Evolutionary conservation across 768 basidiomycete genomes (phyloP).

Genomic region (Pleurotus pulmonarius): DNA sequence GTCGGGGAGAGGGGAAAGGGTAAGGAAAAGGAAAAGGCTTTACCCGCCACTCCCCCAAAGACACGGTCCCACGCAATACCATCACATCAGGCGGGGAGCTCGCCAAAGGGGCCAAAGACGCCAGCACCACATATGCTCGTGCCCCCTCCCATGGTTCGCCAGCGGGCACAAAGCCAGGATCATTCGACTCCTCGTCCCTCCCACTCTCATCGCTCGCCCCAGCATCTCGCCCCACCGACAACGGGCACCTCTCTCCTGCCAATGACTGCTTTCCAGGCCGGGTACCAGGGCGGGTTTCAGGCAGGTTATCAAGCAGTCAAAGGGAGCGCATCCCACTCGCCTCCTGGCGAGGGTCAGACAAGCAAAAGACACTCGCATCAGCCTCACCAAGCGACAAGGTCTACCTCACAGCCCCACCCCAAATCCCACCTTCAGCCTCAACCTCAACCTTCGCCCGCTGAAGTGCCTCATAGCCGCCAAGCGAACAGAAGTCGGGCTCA

Average conservation of each 20-base stretch:
- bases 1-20: background rate
- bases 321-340: no score
- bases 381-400: no score
- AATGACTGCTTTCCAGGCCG: no score
- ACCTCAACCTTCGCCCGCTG: background rate
- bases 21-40: background rate
- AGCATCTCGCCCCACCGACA: no score
- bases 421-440: background rate
- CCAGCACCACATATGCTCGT: background rate
- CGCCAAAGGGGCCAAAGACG: background rate
- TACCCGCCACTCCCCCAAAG: background rate
- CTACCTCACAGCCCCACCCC: background rate
- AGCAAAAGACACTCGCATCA: no score
- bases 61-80: background rate
- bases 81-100: background rate
- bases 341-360: no score
- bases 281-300: no score
- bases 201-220: no score
- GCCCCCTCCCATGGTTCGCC: slow-evolving; percentile 2
- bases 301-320: no score
- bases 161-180: background rate
- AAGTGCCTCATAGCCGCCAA: no score
- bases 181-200: background rate
- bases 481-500: background rate
- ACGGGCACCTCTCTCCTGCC: no score